Evolutionary conservation across 192 early-diverging fungal species (phyloP), one percentile per base, ranked within the genome.

Genomic region (Backusella westeae): DNA sequence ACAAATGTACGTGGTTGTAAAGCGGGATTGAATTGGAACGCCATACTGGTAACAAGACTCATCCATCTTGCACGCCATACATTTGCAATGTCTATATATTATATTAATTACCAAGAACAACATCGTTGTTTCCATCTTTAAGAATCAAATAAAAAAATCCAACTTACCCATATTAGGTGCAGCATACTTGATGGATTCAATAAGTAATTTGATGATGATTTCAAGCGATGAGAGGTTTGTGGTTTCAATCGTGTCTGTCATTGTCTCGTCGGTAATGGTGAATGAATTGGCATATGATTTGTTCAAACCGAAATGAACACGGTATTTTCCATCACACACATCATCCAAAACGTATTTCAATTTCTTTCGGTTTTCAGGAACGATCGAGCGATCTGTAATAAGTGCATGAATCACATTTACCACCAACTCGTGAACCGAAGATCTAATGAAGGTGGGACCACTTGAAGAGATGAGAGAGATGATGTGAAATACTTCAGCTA

Each of bases 1-100:
- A 96, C 92, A 85, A 97, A 98, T 3, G 96, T 91, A 19, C 97
- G 90, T 0, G 97, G 94, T 81, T 98, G 97, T 34, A 97, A 89
- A 0, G 95, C 94, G 7, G 93, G 94, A 78, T 96, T 96, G 80
- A 91, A 93, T 69, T 95, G 92, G 88, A 98, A 98, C 0, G 95
- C 94, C 56, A 92, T 93, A 32, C 92, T 91, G 2, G 95, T 90
- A n/a, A 97, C 90, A 71, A 97, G 83, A 14, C 93, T 89, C 84
- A 96, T 94, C 97, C 97, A 98, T 36, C 95, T 86, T 14, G 96
- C 89, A 63, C 93, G 93, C 90, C 95, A 96, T 34, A 83, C 84
- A 73, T 91, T 91, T 32, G 91, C 87, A 17, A 92, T 85, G 46
- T 94, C 94, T 90, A 12, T 1, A 66, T 15, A 53, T 6, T 34